Evolutionary conservation across 2,329 filamentous ascomycete genomes (phyloP).

Genomic region (Stemphylium beticola): DNA sequence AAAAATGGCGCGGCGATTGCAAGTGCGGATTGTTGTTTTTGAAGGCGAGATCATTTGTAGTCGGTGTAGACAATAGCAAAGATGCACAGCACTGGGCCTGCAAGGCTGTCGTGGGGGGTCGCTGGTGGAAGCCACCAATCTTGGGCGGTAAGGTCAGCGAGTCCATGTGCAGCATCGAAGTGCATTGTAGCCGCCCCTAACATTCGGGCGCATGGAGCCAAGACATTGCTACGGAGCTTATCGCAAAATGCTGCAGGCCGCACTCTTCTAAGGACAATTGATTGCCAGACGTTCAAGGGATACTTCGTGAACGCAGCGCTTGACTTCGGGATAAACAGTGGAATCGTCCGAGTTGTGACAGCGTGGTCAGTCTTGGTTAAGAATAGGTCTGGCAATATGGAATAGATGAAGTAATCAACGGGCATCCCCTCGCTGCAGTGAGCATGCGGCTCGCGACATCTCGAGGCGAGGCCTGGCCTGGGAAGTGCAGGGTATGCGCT

Average conservation of each 20-base stretch:
- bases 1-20: background rate
- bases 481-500: constrained; percentile 6
- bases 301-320: background rate
- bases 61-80: background rate
- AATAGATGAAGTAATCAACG: constrained; percentile 11
- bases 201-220: constrained; percentile 2
- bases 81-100: background rate
- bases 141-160: constrained; percentile 18
- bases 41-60: background rate
- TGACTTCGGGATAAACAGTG: constrained; percentile 1
- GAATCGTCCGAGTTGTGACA: background rate
- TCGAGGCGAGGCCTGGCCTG: constrained; percentile 3
- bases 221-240: background rate
- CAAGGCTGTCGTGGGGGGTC: constrained; percentile 1
- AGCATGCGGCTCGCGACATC: constrained; percentile 9
- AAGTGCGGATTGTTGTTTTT: background rate
- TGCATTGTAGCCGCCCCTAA: constrained; percentile 21
- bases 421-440: constrained; percentile 8
- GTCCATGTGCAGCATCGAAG: background rate
- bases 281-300: background rate
- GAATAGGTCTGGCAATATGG: constrained; percentile 13
- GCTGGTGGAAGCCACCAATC: constrained; percentile 11
- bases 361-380: background rate
- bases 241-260: constrained; percentile 1
- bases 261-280: background rate